These are phyloP conservation scores for Ustilago crameri DNA, from an alignment of 1,284 basidiomycete species.

Conservation along the genomic window DNA sequence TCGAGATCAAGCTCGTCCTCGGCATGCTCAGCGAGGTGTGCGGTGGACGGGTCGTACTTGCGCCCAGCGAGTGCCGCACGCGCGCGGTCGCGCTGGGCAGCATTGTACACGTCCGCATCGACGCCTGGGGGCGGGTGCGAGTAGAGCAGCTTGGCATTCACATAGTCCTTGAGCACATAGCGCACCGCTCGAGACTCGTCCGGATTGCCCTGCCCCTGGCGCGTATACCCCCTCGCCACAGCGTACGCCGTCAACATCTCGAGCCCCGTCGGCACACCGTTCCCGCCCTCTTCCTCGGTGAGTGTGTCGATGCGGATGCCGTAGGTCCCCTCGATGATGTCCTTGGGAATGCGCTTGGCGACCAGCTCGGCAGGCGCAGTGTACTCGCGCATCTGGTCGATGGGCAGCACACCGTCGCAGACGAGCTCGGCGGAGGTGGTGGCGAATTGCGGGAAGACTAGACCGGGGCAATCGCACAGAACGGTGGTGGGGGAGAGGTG, in stretches of 20 bases:
- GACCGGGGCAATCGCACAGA: conserved; percentile 98
- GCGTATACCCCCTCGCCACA: conserved; percentile 81
- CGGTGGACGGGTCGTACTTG: conserved; percentile 30
- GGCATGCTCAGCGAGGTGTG: conserved; percentile 32
- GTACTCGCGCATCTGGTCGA: conserved; percentile 96
- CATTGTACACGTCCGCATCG: conserved; percentile 81
- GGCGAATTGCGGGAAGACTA: conserved; percentile 94
- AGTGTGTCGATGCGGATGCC: conserved; percentile 81
- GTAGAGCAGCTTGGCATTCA: conserved; percentile 91
- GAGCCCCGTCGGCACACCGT: conserved; percentile 80
- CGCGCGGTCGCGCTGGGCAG: conserved; percentile 76
- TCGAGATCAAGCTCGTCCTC: conserved; percentile 10
- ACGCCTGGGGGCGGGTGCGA: conserved; percentile 81
- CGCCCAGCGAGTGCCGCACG: conserved; percentile 69
- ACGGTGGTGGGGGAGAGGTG: conserved; percentile 85
- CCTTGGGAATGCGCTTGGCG: conserved; percentile 81
- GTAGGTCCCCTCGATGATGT: conserved; percentile 89
- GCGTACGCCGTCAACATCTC: conserved; percentile 90
- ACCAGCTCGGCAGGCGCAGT: conserved; percentile 87
- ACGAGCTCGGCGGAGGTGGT: conserved; percentile 83
- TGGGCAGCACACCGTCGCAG: conserved; percentile 95
- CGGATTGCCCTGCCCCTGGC: conserved; percentile 94
- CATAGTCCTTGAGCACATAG: conserved; percentile 95
- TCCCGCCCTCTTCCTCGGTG: conserved; percentile 84
- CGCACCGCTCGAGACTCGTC: conserved; percentile 94